Evolutionary conservation across 2,329 filamentous ascomycete species (phyloP), one percentile per base, ranked within the genome.

Genomic region (Periglandula ipomoeae): DNA sequence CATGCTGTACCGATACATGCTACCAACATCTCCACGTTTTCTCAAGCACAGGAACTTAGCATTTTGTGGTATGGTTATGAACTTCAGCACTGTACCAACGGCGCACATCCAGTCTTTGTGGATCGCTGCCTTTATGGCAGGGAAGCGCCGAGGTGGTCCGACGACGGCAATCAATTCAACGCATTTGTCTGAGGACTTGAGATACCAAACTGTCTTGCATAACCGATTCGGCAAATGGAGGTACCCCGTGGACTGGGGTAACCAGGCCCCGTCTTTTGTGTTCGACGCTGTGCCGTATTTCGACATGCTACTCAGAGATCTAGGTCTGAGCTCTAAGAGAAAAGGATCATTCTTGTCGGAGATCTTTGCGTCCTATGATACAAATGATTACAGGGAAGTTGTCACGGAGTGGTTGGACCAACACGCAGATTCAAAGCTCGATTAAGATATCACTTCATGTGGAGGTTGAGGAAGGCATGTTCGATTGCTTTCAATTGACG

Each of bases 271-370:
- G 0, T 84, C 86, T 61, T 81, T 89, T 54, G 80, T 85, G 17
- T 89, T 89, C 58, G 86, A 90, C 63, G 75, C 74, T 0, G 59
- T 89, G 47, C 83, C 84, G 3, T 90, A 87, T 50, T 61, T 86
- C 20, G 84, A 89, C 61, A 58, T 81, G 57, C 62, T 90, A 56
- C 60, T 86, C 46, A 64, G 67, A 5, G 85, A 90, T 61, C 57
- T 89, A 42, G 82, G 79, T 0, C 63, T 89, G 49, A 66, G 71
- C 26, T 65, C 65, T 11, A 66, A 73, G 53, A 66, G 78, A 42
- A 82, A 65, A 63, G 23, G 6, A 8, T 24, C 24, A 27, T 4
- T 32, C 24, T 34, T 44, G 4, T 44, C 42, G 2, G 77, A 81
- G 56, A 65, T 74, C 32, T 73, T 73, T 51, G 60, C 70, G 42